These are phyloP conservation scores for Aspergillus transmontanensis DNA, from an alignment of 2,329 filamentous ascomycete genomes.

Conservation along the genomic window DNA sequence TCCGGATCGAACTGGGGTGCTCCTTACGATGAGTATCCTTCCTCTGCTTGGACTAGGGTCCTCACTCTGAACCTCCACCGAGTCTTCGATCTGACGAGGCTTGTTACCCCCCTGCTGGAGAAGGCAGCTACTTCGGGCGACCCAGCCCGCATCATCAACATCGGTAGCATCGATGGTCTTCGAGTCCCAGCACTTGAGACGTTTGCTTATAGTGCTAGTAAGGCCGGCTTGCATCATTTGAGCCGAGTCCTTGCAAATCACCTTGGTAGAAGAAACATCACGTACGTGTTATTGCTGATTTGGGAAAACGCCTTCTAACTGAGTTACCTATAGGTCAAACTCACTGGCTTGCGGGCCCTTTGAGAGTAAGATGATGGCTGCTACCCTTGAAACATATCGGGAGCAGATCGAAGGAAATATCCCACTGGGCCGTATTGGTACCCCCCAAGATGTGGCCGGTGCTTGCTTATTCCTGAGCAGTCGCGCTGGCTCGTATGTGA, in stretches of 20 bases:
- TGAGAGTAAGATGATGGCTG: conserved; percentile 58
- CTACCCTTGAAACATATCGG: conserved; percentile 53
- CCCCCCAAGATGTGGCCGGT: conserved; percentile 69
- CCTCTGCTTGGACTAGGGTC: conserved; percentile 60
- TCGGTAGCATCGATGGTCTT: conserved; percentile 58
- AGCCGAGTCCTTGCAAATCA: conserved; percentile 55
- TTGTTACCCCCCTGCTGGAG: conserved; percentile 50
- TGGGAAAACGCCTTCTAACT: not conserved
- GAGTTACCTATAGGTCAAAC: conserved; percentile 55
- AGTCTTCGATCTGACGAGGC: conserved; percentile 52
- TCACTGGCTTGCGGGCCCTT: conserved; percentile 71
- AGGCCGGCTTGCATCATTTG: conserved; percentile 57
- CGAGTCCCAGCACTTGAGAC: conserved; percentile 55
- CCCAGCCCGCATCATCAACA: conserved; percentile 55
- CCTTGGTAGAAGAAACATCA: conserved; percentile 55
- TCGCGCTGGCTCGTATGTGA: conserved; percentile 66
- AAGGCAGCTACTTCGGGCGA: conserved; percentile 48
- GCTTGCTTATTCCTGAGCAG: conserved; percentile 71
- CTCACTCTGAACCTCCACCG: conserved; percentile 58
- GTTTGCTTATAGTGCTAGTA: conserved; percentile 56
- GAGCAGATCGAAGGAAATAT: conserved; percentile 57
- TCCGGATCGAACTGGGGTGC: conserved; percentile 59
- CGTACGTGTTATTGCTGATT: conserved; percentile 42
- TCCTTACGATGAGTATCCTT: conserved; percentile 60
- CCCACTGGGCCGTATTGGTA: conserved; percentile 68